phyloP scores from a whole-genome alignment of 352 stramenopile species.

The Globisporangium spiculum region DNA sequence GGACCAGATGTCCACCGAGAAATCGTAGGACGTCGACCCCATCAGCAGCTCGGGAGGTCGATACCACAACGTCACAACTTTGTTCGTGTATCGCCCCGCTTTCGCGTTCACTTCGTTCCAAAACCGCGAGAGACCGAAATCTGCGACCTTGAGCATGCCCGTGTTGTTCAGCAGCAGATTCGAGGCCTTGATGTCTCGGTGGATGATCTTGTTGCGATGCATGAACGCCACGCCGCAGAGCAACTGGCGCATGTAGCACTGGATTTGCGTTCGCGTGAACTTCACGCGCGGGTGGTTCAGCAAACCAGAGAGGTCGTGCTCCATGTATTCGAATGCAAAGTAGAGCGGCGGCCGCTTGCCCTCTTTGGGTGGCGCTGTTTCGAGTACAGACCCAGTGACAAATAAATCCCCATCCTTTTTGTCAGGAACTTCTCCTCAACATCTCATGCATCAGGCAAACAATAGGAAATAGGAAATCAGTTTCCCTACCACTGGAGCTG shows the following conservation, averaged over 20 bases:
- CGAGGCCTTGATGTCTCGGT: conserved; percentile 86
- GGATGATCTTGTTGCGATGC: conserved; percentile 87
- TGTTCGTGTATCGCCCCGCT: conserved; percentile 90
- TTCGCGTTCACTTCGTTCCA: conserved; percentile 87
- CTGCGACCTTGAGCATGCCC: conserved; percentile 80
- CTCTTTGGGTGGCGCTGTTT: conserved; percentile 69
- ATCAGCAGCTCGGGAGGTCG: conserved; percentile 91
- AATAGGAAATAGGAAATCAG: neutral
- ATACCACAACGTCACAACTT: conserved; percentile 96
- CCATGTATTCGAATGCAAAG: conserved; percentile 87
- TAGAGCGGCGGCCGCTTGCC: conserved; percentile 82
- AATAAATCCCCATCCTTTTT: neutral
- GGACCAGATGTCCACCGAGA: conserved; percentile 94
- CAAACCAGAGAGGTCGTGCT: conserved; percentile 80
- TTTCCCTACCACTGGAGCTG: conserved; percentile 56
- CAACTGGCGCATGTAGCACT: conserved; percentile 87
- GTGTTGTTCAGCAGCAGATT: conserved; percentile 85
- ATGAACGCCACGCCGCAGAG: conserved; percentile 83
- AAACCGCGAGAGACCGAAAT: conserved; percentile 81
- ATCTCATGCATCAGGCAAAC: neutral
- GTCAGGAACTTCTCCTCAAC: neutral
- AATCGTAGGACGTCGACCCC: conserved; percentile 90
- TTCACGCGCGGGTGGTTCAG: conserved; percentile 83
- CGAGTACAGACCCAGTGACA: conserved; percentile 3
- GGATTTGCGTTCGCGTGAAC: conserved; percentile 81